Evolutionary conservation across 192 early-diverging fungal species (phyloP).

Genomic region (Gonapodya prolifera): DNA sequence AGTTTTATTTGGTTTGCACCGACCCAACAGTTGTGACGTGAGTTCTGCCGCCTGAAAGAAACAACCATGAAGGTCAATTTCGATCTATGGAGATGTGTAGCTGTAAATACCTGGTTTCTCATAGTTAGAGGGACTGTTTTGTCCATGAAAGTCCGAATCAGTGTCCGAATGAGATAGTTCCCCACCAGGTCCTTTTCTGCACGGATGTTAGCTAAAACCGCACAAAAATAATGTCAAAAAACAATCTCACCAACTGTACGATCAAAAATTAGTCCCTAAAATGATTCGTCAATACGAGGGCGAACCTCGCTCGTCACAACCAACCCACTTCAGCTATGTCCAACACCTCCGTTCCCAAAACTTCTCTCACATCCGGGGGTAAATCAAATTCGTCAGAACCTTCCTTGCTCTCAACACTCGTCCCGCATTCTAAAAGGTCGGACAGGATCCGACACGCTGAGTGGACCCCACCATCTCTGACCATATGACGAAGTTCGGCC

Average conservation of each 20-base stretch:
- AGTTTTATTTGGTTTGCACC: background rate
- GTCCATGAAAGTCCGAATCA: background rate
- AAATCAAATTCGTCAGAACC: background rate
- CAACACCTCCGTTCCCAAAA: background rate
- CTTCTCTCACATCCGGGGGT: background rate
- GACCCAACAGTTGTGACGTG: background rate
- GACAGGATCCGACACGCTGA: background rate
- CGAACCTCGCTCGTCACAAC: background rate
- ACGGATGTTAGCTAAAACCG: background rate
- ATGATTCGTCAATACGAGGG: background rate
- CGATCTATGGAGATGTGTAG: background rate
- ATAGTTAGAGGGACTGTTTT: background rate
- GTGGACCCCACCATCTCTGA: background rate
- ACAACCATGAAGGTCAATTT: background rate
- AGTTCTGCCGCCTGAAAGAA: background rate
- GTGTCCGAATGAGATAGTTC: background rate
- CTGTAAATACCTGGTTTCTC: background rate
- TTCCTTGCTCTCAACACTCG: background rate
- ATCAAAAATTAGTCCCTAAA: background rate
- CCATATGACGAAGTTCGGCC: background rate
- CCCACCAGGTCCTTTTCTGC: background rate
- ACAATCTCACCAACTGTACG: background rate
- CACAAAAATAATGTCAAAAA: background rate
- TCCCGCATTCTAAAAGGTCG: background rate
- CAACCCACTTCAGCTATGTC: background rate